Percentiles rank a stretch among this genome's conserved stretches.
phyloP scores from a whole-genome alignment of 768 basidiomycete species.

The Strobilomyces echinocephalus region DNA sequence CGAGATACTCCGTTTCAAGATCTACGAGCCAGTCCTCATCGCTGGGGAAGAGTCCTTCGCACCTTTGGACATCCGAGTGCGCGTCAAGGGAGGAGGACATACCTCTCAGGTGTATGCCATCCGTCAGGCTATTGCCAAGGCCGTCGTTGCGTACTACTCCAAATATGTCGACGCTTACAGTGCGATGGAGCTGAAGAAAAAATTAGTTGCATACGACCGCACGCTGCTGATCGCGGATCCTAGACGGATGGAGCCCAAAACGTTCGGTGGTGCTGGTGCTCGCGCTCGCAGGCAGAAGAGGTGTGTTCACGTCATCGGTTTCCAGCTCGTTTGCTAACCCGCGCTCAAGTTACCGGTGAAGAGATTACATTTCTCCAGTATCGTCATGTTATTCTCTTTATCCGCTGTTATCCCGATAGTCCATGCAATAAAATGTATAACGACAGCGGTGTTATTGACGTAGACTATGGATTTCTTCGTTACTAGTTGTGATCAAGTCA shows the following conservation, averaged over 20 bases:
- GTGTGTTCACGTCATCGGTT: conserved; percentile 34
- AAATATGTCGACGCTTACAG: conserved; percentile 98
- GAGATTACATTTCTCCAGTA: conserved; percentile 33
- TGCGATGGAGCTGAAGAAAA: conserved; percentile 97
- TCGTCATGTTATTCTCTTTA: conserved; percentile 43
- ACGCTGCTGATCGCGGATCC: conserved; percentile 89
- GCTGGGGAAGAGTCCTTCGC: conserved; percentile 86
- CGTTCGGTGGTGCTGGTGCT: conserved; percentile 97
- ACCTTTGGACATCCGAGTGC: conserved; percentile 91
- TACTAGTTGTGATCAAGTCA: background rate
- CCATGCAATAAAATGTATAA: conserved; percentile 32
- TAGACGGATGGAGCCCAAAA: conserved; percentile 98
- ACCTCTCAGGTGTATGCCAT: conserved; percentile 98
- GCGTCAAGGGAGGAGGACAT: conserved; percentile 99
- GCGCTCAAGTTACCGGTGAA: conserved; percentile 62
- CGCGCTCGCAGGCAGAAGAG: conserved; percentile 98
- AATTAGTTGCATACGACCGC: conserved; percentile 91
- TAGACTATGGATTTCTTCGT: background rate
- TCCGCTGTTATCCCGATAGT: conserved; percentile 33
- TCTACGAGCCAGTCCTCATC: conserved; percentile 96
- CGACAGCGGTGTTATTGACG: background rate
- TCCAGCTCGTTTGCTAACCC: conserved; percentile 10
- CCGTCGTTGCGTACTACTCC: conserved; percentile 95
- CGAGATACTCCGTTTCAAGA: conserved; percentile 94
- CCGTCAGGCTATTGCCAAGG: conserved; percentile 98